phyloP scores from a whole-genome alignment of 805 yeast genomes.

The Starmerella powellii region DNA sequence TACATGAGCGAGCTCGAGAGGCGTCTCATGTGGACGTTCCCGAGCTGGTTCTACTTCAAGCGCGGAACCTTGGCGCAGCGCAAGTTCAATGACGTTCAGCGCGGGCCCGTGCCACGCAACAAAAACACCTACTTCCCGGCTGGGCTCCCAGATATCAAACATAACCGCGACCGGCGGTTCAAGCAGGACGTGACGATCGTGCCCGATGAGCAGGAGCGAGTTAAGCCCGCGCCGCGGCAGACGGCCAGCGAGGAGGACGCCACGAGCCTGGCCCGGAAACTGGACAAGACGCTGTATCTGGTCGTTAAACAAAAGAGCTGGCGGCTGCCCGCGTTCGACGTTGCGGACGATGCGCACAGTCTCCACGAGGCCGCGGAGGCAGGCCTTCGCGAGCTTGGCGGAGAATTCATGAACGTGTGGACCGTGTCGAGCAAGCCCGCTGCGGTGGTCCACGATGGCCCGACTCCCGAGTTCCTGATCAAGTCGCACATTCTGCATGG shows the following conservation, averaged over 20 bases:
- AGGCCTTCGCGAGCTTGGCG: slow-evolving; percentile 62
- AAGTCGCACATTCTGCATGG: slow-evolving; percentile 88
- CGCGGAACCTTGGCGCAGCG: slow-evolving; percentile 83
- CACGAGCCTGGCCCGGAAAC: slow-evolving; percentile 61
- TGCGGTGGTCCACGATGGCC: slow-evolving; percentile 39
- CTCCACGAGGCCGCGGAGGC: slow-evolving; percentile 64
- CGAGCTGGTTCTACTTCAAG: slow-evolving; percentile 81
- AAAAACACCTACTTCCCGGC: slow-evolving; percentile 68
- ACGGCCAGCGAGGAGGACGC: slow-evolving; percentile 59
- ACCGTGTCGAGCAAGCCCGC: slow-evolving; percentile 85
- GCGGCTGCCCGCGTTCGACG: slow-evolving; percentile 66
- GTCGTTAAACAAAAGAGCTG: slow-evolving; percentile 47
- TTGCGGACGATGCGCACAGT: slow-evolving; percentile 33
- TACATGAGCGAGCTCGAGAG: slow-evolving; percentile 80
- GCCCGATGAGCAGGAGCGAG: slow-evolving; percentile 53
- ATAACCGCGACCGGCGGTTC: slow-evolving; percentile 74
- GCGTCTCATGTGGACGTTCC: slow-evolving; percentile 95
- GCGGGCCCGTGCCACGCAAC: slow-evolving; percentile 57
- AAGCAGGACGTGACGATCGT: slow-evolving; percentile 75
- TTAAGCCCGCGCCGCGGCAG: slow-evolving; percentile 57
- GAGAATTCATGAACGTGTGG: slow-evolving; percentile 69
- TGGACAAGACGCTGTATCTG: slow-evolving; percentile 70
- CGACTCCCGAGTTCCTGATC: slow-evolving; percentile 52
- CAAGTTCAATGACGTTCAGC: slow-evolving; percentile 61
- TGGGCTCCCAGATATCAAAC: slow-evolving; percentile 77